Evolutionary conservation across 2,329 filamentous ascomycete genomes (phyloP).

Genomic region (Pseudovirgaria hyperparasitica): DNA sequence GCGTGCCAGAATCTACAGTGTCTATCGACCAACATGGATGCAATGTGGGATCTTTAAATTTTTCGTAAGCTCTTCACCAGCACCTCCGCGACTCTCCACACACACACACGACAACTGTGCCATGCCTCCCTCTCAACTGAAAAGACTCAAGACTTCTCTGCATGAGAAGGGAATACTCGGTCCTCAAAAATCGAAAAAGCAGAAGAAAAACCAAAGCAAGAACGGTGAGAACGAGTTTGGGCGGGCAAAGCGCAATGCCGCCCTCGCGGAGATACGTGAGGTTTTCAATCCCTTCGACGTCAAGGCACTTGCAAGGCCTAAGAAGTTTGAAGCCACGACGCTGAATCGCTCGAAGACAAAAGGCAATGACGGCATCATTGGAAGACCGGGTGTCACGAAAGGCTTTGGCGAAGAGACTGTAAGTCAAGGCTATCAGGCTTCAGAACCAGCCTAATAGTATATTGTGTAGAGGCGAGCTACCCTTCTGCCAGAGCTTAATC

Average conservation of each 20-base stretch:
- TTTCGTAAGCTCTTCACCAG: conserved; percentile 8
- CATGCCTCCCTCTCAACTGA: conserved; percentile 95
- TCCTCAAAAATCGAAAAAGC: conserved; percentile 90
- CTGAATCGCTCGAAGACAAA: conserved; percentile 42
- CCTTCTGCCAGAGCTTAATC: conserved; percentile 78
- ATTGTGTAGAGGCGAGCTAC: conserved; percentile 57
- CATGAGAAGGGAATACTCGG: conserved; percentile 81
- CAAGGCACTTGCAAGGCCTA: conserved; percentile 62
- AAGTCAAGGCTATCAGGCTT: conserved; percentile 15
- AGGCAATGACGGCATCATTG: conserved; percentile 44
- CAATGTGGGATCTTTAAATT: not conserved
- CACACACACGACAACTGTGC: not conserved
- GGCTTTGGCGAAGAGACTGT: conserved; percentile 77
- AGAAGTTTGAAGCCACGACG: conserved; percentile 76
- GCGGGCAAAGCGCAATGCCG: conserved; percentile 61
- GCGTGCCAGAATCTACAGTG: no score
- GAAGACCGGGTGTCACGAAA: conserved; percentile 72
- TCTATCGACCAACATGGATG: not conserved
- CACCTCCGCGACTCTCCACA: conserved; percentile 3
- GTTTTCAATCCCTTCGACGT: conserved; percentile 98
- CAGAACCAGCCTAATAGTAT: conserved; percentile 1
- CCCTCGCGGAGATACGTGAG: conserved; percentile 77
- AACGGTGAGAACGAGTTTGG: conserved; percentile 56
- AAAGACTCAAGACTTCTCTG: conserved; percentile 84
- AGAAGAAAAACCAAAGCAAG: conserved; percentile 66